Conservation (phyloP, 805 yeast species). For the Brettanomyces naardenensis region DNA sequence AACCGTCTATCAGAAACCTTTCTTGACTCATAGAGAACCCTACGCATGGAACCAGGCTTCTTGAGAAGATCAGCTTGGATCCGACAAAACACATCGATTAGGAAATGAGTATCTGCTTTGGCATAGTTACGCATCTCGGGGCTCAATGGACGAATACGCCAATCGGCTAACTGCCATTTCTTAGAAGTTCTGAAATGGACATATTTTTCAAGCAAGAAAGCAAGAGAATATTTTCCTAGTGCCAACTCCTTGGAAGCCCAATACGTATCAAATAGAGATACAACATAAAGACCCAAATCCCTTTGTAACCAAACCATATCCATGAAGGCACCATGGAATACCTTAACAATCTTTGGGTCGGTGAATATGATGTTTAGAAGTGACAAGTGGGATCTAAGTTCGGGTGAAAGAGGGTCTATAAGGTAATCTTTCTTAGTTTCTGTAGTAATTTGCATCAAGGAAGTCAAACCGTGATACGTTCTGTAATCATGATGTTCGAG, state of each 20-base stretch:
- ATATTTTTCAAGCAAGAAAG: slow-evolving; percentile 70
- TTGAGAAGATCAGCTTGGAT: slow-evolving; percentile 56
- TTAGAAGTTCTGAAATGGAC: slow-evolving; percentile 86
- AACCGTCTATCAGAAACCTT: slow-evolving; percentile 74
- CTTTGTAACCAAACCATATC: slow-evolving; percentile 96
- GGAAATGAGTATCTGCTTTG: slow-evolving; percentile 89
- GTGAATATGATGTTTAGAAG: slow-evolving; percentile 69
- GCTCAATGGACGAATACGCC: slow-evolving; percentile 86
- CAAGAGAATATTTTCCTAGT: slow-evolving; percentile 75
- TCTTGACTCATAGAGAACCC: slow-evolving; percentile 67
- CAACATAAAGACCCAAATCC: slow-evolving; percentile 87
- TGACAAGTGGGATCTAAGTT: slow-evolving; percentile 60
- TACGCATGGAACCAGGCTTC: slow-evolving; percentile 34
- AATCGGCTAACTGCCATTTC: slow-evolving; percentile 92
- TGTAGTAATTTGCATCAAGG: slow-evolving; percentile 86
- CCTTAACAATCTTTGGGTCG: slow-evolving; percentile 74
- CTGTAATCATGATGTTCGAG: slow-evolving; percentile 93
- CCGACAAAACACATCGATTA: slow-evolving; percentile 71
- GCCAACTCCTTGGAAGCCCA: slow-evolving; percentile 81
- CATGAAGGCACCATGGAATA: slow-evolving; percentile 94
- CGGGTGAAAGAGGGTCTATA: slow-evolving; percentile 65
- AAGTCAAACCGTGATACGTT: slow-evolving; percentile 83
- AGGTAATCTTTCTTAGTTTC: slow-evolving; percentile 61
- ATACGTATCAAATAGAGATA: slow-evolving; percentile 84
- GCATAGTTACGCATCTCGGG: slow-evolving; percentile 78